Conservation (phyloP, 2,329 filamentous ascomycete genomes). For the Colletotrichum godetiae region DNA sequence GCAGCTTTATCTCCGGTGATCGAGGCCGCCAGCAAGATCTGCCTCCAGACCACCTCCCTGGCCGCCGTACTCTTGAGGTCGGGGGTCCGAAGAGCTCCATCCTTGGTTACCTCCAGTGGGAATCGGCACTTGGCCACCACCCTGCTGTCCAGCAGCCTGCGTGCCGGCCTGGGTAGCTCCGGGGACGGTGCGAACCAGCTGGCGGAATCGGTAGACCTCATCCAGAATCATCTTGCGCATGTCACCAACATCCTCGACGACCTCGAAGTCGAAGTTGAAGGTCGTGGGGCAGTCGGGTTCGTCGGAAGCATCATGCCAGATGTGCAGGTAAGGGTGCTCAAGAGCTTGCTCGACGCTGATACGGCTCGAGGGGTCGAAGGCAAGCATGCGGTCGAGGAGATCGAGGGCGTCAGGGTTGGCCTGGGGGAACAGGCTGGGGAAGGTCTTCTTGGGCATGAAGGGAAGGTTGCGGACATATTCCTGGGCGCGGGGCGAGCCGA, state of each 20-base stretch:
- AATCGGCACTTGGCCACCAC: conserved; percentile 61
- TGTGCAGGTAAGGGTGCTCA: conserved; percentile 95
- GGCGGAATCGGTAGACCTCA: conserved; percentile 90
- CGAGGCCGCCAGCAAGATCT: conserved; percentile 70
- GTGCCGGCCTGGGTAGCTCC: conserved; percentile 46
- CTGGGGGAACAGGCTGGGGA: conserved; percentile 88
- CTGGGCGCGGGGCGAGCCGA: conserved; percentile 94
- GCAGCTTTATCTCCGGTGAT: conserved; percentile 49
- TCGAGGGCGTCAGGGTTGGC: conserved; percentile 97
- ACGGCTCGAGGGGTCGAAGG: conserved; percentile 93
- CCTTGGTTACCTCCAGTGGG: conserved; percentile 57
- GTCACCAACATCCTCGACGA: conserved; percentile 92
- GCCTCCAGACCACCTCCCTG: conserved; percentile 65
- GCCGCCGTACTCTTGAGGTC: conserved; percentile 67
- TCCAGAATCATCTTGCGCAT: conserved; percentile 98
- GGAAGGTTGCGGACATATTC: conserved; percentile 98
- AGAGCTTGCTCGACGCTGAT: conserved; percentile 95
- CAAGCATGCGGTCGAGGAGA: conserved; percentile 95
- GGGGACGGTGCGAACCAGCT: conserved; percentile 64
- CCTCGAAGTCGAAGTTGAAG: conserved; percentile 98
- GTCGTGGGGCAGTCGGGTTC: conserved; percentile 93
- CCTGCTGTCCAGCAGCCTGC: conserved; percentile 47
- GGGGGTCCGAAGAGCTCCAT: conserved; percentile 70
- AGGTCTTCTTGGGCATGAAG: conserved; percentile 93
- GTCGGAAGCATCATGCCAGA: conserved; percentile 98